Percentiles rank a stretch among this genome's conserved stretches.
These are phyloP conservation scores for Gigaspora rosea DNA, from an alignment of 192 early-diverging fungal genomes.

Conservation along the genomic window DNA sequence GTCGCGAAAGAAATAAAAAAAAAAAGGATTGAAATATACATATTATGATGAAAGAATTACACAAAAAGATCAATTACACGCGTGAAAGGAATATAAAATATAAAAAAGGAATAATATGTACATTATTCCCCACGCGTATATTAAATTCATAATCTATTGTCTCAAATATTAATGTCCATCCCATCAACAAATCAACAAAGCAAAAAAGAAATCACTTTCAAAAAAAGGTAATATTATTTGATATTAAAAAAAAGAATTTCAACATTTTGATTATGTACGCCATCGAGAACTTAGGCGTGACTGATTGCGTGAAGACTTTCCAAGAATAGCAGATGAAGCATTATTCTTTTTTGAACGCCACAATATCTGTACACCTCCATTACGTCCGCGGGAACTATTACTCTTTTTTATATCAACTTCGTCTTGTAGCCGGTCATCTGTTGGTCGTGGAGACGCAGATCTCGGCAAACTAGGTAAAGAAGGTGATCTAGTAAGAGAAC, in stretches of 20 bases:
- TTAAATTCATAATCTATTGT: not conserved
- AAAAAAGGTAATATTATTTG: not conserved
- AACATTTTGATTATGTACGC: not conserved
- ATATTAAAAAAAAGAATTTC: not conserved
- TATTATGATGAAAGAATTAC: not conserved
- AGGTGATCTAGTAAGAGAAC: conserved; percentile 24
- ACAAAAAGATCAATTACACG: not conserved
- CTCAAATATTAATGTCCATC: conserved; percentile 17
- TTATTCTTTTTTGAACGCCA: conserved; percentile 29
- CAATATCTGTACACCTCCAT: not conserved
- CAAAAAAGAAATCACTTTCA: not conserved
- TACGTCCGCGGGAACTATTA: not conserved
- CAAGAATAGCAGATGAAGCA: conserved; percentile 10
- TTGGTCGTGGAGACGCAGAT: conserved; percentile 4
- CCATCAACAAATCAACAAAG: conserved; percentile 2
- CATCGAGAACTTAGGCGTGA: conserved; percentile 1
- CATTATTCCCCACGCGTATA: not conserved
- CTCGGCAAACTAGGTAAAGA: conserved; percentile 23
- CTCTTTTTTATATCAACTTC: not conserved
- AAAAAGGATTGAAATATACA: conserved; percentile 5
- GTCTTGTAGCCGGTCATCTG: not conserved
- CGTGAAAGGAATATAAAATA: not conserved
- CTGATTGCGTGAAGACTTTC: conserved; percentile 2
- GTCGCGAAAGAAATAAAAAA: not conserved
- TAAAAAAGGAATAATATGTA: conserved; percentile 23